Evolutionary conservation across 164 flowering plant species (phyloP).

Genomic region (Vitis amurensis): DNA sequence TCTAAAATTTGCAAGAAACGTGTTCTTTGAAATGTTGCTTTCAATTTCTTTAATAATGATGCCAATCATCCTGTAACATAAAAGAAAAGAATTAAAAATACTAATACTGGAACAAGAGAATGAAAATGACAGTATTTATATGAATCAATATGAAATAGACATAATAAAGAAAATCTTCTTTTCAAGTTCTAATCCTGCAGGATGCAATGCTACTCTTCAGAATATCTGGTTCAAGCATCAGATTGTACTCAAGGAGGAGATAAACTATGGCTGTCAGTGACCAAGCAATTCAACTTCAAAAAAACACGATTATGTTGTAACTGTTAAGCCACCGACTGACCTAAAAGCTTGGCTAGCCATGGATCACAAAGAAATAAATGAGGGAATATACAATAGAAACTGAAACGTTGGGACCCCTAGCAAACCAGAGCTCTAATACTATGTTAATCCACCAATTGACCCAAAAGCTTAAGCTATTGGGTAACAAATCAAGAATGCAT

Average conservation of each 20-base stretch:
- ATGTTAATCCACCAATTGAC: too few relatives aligned
- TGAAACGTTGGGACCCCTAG: too few relatives aligned
- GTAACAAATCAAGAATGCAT: too few relatives aligned
- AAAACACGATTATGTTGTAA: background rate
- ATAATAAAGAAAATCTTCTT: background rate
- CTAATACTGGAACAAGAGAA: background rate
- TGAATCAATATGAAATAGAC: background rate
- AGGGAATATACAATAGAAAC: too few relatives aligned
- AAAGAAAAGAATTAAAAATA: background rate
- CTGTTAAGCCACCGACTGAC: too few relatives aligned
- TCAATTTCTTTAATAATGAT: slow-evolving; percentile 87
- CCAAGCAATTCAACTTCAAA: background rate
- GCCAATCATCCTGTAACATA: slow-evolving; percentile 67
- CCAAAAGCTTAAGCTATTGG: too few relatives aligned
- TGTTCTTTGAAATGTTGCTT: slow-evolving; percentile 68
- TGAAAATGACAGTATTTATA: background rate
- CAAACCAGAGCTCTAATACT: too few relatives aligned
- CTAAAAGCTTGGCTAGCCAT: too few relatives aligned
- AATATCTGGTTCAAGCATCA: background rate
- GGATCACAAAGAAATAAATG: too few relatives aligned
- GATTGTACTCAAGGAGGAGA: background rate
- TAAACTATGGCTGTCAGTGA: background rate
- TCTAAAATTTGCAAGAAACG: slow-evolving; percentile 80
- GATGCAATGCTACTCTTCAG: background rate
- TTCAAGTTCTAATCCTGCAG: background rate